Base-by-base conservation (phyloP, 2,329 filamentous ascomycete genomes). In the Sporothrix pallida region DNA sequence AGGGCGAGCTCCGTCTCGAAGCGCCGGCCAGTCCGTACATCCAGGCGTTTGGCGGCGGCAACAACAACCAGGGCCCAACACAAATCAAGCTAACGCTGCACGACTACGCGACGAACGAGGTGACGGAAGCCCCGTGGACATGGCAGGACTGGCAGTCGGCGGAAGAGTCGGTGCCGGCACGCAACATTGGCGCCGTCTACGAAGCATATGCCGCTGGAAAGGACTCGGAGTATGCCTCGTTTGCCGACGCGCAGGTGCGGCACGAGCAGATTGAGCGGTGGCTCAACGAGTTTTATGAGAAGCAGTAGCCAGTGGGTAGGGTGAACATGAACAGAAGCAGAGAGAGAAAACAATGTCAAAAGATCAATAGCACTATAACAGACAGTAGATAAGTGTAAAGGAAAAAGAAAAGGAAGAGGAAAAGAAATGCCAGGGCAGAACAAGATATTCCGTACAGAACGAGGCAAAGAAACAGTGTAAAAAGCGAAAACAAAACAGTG, bases 181-280 rank as follows among this genome's bases (percentile, higher is more conserved):
- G 86, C 71, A 86, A 84, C 75, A 85, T 91, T 42, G 89, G 84
- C 0, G 83, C 83, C 23, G 76, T 89, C 0, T 91, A 90, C 79
- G 89, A 91, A 76, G 83, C 82, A 0, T 89, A 85, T 80, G 86
- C 86, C 8, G 76, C 78, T 0, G 79, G 76, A 54, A 75, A 78
- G 0, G 60, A 71, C 69, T 77, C 76, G 54, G 72, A 72, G 63
- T 82, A 81, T 75, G 78, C 81, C 5, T 82, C 81, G 0, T 83
- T 87, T 75, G 79, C 79, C 0, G 81, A 83, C 72, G 87, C 86
- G 0, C 76, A 86, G 3, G 78, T 78, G 75, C 80, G 87, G n/a
- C 86, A 87, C 78, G 79, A 82, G 77, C 82, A 87, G 79, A 74
- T 88, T 42, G 83, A 86, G 70, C 48, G 37, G 17, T 74, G 67